A percentile compares a stretch with the other conserved stretches of the same genome.
Evolutionary conservation across 192 early-diverging fungal genomes (phyloP).

Genomic region (Globomyces pollinis-pini): DNA sequence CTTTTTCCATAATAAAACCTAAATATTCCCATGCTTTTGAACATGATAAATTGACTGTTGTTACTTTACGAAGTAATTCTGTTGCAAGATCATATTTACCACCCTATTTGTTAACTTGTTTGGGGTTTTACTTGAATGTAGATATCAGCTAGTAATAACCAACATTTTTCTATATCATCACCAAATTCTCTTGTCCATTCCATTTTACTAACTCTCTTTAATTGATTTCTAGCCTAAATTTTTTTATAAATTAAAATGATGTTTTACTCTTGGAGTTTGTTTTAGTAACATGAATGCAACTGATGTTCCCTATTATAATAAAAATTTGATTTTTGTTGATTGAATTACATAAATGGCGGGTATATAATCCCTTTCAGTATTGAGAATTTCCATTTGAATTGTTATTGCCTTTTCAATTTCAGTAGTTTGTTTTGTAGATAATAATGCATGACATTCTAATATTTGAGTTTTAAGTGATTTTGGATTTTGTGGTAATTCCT

Average conservation of each 20-base stretch:
- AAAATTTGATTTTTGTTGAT: too few relatives aligned
- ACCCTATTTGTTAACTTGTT: conserved; percentile 29
- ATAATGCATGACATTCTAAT: conserved; percentile 37
- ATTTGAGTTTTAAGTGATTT: conserved; percentile 33
- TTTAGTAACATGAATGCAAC: conserved; percentile 45
- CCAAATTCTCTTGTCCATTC: conserved; percentile 36
- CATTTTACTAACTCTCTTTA: conserved; percentile 45
- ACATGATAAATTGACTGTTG: conserved; percentile 35
- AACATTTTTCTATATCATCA: conserved; percentile 41
- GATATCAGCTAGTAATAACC: conserved; percentile 47
- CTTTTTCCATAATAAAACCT: conserved; percentile 53
- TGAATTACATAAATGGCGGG: conserved; percentile 39
- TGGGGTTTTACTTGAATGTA: conserved; percentile 39
- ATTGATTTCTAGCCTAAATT: conserved; percentile 32
- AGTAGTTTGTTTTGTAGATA: conserved; percentile 44
- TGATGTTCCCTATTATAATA: conserved; percentile 29
- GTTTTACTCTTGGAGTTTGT: conserved; percentile 40
- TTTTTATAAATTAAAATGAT: neutral
- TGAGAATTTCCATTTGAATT: conserved; percentile 36
- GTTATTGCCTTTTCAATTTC: conserved; percentile 43
- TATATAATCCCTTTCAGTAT: conserved; percentile 41
- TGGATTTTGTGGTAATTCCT: conserved; percentile 32
- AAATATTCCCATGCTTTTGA: conserved; percentile 48
- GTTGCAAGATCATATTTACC: conserved; percentile 52
- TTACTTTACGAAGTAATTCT: conserved; percentile 32